A percentile compares a stretch with the other conserved stretches of the same genome.
These are phyloP conservation scores for Drechmeria coniospora DNA, from an alignment of 2,329 filamentous ascomycete genomes.

Conservation along the genomic window DNA sequence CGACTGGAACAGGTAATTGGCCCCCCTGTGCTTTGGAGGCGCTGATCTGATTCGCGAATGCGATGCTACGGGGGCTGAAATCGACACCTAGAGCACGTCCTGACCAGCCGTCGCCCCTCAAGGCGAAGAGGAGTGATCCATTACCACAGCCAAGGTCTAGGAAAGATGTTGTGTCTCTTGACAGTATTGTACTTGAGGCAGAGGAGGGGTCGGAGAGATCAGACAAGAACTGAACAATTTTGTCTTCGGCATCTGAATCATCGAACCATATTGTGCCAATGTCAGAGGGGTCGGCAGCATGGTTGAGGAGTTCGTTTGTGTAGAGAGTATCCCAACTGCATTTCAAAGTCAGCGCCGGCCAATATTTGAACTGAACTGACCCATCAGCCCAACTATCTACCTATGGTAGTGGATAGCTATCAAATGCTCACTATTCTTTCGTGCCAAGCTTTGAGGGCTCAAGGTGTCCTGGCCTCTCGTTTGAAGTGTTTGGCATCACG, in stretches of 20 bases:
- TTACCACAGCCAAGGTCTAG: constrained; percentile 91
- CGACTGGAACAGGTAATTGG: constrained; percentile 14
- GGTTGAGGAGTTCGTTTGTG: constrained; percentile 53
- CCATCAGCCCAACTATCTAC: no score
- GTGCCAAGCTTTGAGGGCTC: constrained; percentile 70
- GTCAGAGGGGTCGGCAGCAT: constrained; percentile 56
- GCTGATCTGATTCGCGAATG: constrained; percentile 54
- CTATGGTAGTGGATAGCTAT: constrained; percentile 4
- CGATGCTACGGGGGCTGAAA: constrained; percentile 63
- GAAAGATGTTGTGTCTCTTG: constrained; percentile 35
- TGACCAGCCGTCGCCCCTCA: constrained; percentile 48
- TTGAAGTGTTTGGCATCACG: no score
- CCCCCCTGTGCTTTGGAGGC: constrained; percentile 7
- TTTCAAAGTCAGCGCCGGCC: background rate
- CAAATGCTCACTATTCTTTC: constrained; percentile 63
- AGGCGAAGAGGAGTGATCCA: constrained; percentile 74
- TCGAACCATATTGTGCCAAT: constrained; percentile 93
- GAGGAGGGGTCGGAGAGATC: constrained; percentile 7
- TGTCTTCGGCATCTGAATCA: constrained; percentile 74
- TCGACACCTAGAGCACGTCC: constrained; percentile 74
- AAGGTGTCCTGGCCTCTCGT: no score
- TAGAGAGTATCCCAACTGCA: constrained; percentile 65
- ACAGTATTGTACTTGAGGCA: constrained; percentile 2
- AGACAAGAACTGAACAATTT: constrained; percentile 56
- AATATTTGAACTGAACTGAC: constrained; percentile 3